Evolutionary conservation across 495 filamentous ascomycete species (phyloP), one percentile per base, ranked within the genome.

Genomic region (Collariella sp.): DNA sequence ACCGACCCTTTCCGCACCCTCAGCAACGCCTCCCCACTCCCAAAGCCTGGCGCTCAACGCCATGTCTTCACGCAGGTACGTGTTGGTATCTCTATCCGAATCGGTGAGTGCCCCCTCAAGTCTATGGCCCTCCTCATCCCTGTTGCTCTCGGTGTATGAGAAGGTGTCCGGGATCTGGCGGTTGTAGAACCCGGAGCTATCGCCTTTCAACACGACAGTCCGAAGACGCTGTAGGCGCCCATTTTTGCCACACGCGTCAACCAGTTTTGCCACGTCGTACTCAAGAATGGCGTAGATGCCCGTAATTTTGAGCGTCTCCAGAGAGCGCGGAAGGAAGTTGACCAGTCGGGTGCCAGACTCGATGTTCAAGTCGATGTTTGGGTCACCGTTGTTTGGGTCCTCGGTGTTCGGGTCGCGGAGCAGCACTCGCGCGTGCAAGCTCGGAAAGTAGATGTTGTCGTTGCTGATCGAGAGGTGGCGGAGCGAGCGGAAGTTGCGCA

Each of bases 371-470:
- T n/a, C n/a, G n/a, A n/a, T n/a, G n/a, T n/a, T n/a, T n/a, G n/a
- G n/a, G n/a, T n/a, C n/a, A n/a, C n/a, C n/a, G n/a, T n/a, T n/a
- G n/a, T n/a, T n/a, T n/a, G 15, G 24, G 26, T 42, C 23, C 38
- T n/a, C 38, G 0, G 46, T 48, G 31, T 48, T 22, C 0, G 19
- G 35, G 35, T 50, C 47, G 23, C 35, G 35, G 16, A 51, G 49
- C 11, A 51, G 49, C 5, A 51, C 49, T 1, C 49, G 49, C 24
- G 49, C 38, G 26, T 42, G 34, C 38, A 6, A 1, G 38, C 35
- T 33, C 5, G 49, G 49, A 24, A 29, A 51, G 38, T 43, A 51
- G 24, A 51, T 51, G 49, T 2, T 22, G 11, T 51, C 49, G 49
- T 38, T 38, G 38, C 38, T 42, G 38, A 51, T 29, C n/a, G 24